These are phyloP conservation scores for Urtica urens DNA, from an alignment of 306 rosid species.

Conservation along the genomic window DNA sequence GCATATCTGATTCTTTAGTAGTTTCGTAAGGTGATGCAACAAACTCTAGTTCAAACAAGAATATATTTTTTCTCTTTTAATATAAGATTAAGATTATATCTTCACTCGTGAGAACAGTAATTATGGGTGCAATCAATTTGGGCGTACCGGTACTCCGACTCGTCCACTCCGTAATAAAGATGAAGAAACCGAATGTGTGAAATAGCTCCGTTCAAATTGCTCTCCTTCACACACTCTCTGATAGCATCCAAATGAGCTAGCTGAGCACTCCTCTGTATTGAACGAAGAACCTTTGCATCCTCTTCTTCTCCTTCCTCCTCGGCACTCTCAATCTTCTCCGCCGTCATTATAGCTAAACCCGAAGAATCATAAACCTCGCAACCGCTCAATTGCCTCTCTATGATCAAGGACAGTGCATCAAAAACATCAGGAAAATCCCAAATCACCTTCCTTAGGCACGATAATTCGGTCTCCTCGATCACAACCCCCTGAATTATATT, in stretches of 20 bases:
- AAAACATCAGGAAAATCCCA: conserved; percentile 52
- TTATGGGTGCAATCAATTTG: too few relatives aligned
- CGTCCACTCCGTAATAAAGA: conserved; percentile 55
- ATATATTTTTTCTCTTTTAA: background rate
- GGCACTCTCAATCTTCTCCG: conserved; percentile 24
- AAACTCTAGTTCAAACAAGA: background rate
- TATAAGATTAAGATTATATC: too few relatives aligned
- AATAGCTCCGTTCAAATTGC: conserved; percentile 42
- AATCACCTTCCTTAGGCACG: conserved; percentile 44
- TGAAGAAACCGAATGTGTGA: conserved; percentile 63
- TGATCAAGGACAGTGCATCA: conserved; percentile 60
- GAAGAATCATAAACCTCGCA: conserved; percentile 40
- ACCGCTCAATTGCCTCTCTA: conserved; percentile 46
- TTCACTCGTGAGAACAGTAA: too few relatives aligned
- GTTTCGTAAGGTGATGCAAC: too few relatives aligned
- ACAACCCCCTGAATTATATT: conserved; percentile 7
- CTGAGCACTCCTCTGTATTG: conserved; percentile 57
- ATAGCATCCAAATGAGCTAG: conserved; percentile 61
- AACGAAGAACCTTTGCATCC: conserved; percentile 40
- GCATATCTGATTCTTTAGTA: too few relatives aligned
- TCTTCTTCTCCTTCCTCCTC: conserved; percentile 27
- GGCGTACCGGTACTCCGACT: conserved; percentile 74
- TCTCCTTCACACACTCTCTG: conserved; percentile 40
- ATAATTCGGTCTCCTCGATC: conserved; percentile 49
- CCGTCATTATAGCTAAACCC: conserved; percentile 32